These are phyloP conservation scores for Hyphopichia fennica DNA, from an alignment of 1,139 yeast species.

Conservation along the genomic window DNA sequence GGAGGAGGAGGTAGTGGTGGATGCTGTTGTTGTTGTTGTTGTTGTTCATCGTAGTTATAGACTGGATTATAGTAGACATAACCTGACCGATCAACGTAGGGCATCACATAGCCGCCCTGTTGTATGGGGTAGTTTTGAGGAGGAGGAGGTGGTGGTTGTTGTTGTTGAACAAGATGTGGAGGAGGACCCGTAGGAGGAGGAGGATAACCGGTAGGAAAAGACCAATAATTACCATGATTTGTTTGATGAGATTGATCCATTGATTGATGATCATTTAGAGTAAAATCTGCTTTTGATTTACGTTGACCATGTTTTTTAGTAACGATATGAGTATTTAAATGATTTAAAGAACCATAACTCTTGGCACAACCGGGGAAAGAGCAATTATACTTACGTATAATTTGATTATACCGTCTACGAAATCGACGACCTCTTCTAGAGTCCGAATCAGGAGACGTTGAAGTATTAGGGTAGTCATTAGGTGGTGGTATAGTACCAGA, in stretches of 20 bases:
- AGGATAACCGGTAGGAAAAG: constrained; percentile 11
- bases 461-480: no score
- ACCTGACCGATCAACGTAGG: neutral
- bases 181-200: neutral
- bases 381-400: constrained; percentile 66
- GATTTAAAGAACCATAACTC: constrained; percentile 76
- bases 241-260: neutral
- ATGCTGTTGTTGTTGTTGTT: neutral
- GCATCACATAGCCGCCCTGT: constrained; percentile 1
- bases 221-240: constrained; percentile 26
- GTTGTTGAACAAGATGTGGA: no score
- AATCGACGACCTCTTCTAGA: constrained; percentile 48
- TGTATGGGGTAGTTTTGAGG: constrained; percentile 1
- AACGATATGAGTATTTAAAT: constrained; percentile 72
- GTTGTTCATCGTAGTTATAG: neutral
- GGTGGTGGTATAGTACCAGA: no score
- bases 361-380: constrained; percentile 61
- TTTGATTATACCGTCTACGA: constrained; percentile 68
- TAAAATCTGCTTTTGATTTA: constrained; percentile 68
- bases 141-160: neutral
- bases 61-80: neutral
- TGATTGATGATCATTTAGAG: constrained; percentile 13
- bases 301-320: constrained; percentile 73
- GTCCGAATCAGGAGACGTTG: no score
- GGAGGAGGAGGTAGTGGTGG: neutral